phyloP scores from a whole-genome alignment of 768 basidiomycete species.

The Lepiota venenata region DNA sequence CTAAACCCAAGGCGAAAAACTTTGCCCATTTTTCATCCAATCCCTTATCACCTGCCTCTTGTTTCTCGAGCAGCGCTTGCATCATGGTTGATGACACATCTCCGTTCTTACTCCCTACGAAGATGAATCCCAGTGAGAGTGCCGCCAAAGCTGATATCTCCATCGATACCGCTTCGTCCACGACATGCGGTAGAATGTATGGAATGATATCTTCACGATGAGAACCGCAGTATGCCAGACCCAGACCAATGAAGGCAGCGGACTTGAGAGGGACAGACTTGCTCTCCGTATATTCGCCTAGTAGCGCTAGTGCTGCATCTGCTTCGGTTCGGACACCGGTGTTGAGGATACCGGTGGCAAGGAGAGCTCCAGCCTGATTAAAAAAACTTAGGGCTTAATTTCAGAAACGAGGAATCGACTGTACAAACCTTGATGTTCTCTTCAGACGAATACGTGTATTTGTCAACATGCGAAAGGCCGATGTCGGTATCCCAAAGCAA shows the following conservation, averaged over 20 bases:
- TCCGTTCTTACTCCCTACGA: slow-evolving; percentile 92
- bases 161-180: slow-evolving; percentile 81
- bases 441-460: slow-evolving; percentile 94
- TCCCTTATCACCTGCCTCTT: slow-evolving; percentile 58
- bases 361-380: slow-evolving; percentile 78
- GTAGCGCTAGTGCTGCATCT: slow-evolving; percentile 87
- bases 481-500: slow-evolving; percentile 96
- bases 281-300: slow-evolving; percentile 88
- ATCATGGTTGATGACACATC: slow-evolving; percentile 88
- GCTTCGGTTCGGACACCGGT: slow-evolving; percentile 87
- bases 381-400: neutral
- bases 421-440: slow-evolving; percentile 84
- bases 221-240: slow-evolving; percentile 92
- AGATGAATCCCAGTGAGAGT: slow-evolving; percentile 90
- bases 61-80: slow-evolving; percentile 86
- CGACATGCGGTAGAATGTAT: slow-evolving; percentile 75
- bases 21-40: slow-evolving; percentile 93
- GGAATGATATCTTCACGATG: slow-evolving; percentile 81
- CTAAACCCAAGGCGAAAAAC: slow-evolving; percentile 88
- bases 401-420: neutral
- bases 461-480: slow-evolving; percentile 93
- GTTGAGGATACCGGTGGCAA: slow-evolving; percentile 93
- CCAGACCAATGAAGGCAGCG: slow-evolving; percentile 88
- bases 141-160: slow-evolving; percentile 87
- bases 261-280: slow-evolving; percentile 81